Percentiles rank a stretch among this genome's conserved stretches.
These are phyloP conservation scores for Scalesia atractyloides DNA, from an alignment of 129 eudicot genomes.

Conservation along the genomic window DNA sequence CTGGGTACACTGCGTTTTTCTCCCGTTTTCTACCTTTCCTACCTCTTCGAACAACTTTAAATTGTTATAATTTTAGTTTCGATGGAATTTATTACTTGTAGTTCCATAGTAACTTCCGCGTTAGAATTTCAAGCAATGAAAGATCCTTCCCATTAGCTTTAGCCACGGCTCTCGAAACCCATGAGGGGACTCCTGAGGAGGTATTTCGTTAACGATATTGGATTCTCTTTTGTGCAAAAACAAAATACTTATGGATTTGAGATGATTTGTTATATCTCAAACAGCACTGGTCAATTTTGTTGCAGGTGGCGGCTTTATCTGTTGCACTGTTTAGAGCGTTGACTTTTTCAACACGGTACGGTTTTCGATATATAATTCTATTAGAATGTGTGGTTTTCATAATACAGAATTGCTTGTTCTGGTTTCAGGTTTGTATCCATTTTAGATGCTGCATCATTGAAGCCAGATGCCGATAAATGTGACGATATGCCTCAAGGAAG, in stretches of 20 bases:
- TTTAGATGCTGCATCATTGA: constrained; percentile 74
- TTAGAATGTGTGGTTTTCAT: not conserved
- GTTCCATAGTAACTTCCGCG: constrained; percentile 68
- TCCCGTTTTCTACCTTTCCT: constrained; percentile 12
- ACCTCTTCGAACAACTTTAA: not conserved
- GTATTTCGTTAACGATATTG: constrained; percentile 32
- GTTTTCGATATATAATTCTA: not conserved
- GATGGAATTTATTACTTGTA: constrained; percentile 36
- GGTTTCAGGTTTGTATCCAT: constrained; percentile 78
- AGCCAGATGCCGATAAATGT: constrained; percentile 63
- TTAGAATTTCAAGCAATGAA: constrained; percentile 51
- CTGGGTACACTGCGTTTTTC: constrained; percentile 59
- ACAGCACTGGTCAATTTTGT: constrained; percentile 16
- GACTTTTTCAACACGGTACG: constrained; percentile 76
- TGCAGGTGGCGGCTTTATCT: constrained; percentile 89
- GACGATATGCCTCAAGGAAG: constrained; percentile 40
- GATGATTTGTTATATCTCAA: constrained; percentile 1
- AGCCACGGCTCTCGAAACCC: constrained; percentile 65
- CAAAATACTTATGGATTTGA: not conserved
- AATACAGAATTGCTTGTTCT: constrained; percentile 8
- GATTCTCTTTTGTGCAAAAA: constrained; percentile 1
- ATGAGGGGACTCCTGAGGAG: constrained; percentile 87
- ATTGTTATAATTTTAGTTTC: constrained; percentile 6
- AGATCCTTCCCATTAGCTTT: constrained; percentile 55
- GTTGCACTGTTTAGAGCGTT: constrained; percentile 87